These are phyloP conservation scores for Ceratobasidium sp. DNA, from an alignment of 1,284 basidiomycete species.

Conservation along the genomic window DNA sequence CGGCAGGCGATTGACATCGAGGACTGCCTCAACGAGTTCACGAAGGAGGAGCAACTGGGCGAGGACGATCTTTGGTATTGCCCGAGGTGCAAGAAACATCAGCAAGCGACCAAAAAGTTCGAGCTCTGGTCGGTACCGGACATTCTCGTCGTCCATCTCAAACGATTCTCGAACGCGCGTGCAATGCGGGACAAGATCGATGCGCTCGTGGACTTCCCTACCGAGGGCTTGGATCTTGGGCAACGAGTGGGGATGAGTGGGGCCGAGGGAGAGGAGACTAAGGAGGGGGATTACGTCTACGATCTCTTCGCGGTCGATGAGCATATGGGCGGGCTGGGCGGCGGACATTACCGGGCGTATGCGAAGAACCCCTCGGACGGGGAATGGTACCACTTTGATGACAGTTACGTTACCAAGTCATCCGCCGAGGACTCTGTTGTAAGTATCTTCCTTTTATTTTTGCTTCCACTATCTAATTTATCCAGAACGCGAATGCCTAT, in stretches of 20 bases:
- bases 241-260: slow-evolving; percentile 78
- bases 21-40: slow-evolving; percentile 97
- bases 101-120: slow-evolving; percentile 98
- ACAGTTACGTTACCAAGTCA: slow-evolving; percentile 81
- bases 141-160: slow-evolving; percentile 96
- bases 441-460: slow-evolving; percentile 57
- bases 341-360: slow-evolving; percentile 97
- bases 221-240: slow-evolving; percentile 88
- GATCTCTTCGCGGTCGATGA: slow-evolving; percentile 97
- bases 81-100: slow-evolving; percentile 97
- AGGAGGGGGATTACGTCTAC: slow-evolving; percentile 64
- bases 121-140: slow-evolving; percentile 99
- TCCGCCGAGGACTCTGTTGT: slow-evolving; percentile 79
- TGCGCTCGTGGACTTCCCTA: slow-evolving; percentile 93
- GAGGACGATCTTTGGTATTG: slow-evolving; percentile 99
- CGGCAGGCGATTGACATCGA: slow-evolving; percentile 81
- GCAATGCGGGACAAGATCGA: slow-evolving; percentile 93
- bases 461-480: slow-evolving; percentile 11
- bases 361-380: slow-evolving; percentile 86
- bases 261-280: slow-evolving; percentile 55
- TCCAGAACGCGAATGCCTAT: slow-evolving; percentile 91
- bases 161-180: slow-evolving; percentile 96
- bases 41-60: slow-evolving; percentile 93
- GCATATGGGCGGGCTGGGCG: slow-evolving; percentile 95
- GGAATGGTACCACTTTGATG: slow-evolving; percentile 99